These are phyloP conservation scores for Aureobasidium lini DNA, from an alignment of 2,329 filamentous ascomycete species.

Conservation along the genomic window DNA sequence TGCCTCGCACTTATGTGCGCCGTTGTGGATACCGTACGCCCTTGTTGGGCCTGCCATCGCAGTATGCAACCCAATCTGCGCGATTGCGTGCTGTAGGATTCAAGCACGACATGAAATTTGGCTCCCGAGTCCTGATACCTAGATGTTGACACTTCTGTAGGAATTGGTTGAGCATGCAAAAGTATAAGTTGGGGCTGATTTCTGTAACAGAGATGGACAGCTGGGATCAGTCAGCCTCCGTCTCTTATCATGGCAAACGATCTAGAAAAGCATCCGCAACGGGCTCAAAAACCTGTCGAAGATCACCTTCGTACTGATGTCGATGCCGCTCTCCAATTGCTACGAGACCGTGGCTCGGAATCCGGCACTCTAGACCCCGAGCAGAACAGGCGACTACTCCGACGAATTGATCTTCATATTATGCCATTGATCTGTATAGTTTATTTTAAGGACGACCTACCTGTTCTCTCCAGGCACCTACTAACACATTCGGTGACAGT, in stretches of 20 bases:
- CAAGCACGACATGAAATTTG: not conserved
- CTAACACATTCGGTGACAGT: not conserved
- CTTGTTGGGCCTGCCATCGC: not conserved
- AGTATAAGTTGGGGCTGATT: not conserved
- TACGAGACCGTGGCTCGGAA: not conserved
- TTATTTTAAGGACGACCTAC: not conserved
- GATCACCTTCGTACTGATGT: not conserved
- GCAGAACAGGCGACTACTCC: not conserved
- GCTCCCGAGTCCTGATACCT: not conserved
- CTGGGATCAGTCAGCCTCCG: not conserved
- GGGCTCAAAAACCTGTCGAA: not conserved
- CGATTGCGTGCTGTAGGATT: constrained; percentile 1
- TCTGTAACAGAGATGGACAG: not conserved
- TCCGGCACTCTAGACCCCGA: not conserved
- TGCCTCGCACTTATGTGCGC: not conserved
- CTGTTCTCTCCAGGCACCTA: not conserved
- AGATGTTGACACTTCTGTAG: not conserved
- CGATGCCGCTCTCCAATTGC: not conserved
- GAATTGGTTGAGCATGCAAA: not conserved
- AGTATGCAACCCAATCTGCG: not conserved
- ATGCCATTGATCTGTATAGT: constrained; percentile 1
- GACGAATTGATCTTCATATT: not conserved
- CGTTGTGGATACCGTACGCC: not conserved
- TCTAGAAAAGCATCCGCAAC: not conserved
- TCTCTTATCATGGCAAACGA: not conserved